These are phyloP conservation scores for Inonotus obliquus DNA, from an alignment of 1,284 basidiomycete genomes.

Conservation along the genomic window DNA sequence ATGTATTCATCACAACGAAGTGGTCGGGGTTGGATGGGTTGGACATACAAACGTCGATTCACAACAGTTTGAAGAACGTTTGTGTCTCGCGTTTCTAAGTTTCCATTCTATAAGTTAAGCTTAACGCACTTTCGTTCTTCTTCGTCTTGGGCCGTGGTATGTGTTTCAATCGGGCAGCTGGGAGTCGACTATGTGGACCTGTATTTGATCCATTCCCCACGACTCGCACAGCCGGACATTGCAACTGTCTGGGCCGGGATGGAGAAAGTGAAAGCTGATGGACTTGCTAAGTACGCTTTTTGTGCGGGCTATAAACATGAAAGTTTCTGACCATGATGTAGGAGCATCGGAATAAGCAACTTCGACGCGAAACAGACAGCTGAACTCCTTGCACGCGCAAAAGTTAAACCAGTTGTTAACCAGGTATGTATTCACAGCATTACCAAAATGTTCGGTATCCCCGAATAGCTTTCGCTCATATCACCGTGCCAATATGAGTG, in stretches of 20 bases:
- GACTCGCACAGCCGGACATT: slow-evolving; percentile 46
- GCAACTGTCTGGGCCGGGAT: slow-evolving; percentile 58
- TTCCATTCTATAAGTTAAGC: not conserved
- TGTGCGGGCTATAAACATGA: not conserved
- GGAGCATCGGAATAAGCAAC: slow-evolving; percentile 77
- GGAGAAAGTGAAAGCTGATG: slow-evolving; percentile 52
- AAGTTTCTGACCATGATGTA: slow-evolving; percentile 23
- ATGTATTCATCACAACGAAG: slow-evolving; percentile 52
- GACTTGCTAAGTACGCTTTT: slow-evolving; percentile 46
- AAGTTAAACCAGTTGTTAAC: slow-evolving; percentile 64
- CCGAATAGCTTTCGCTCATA: not conserved
- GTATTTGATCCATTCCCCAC: slow-evolving; percentile 62
- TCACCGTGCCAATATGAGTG: not conserved
- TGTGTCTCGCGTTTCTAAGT: slow-evolving; percentile 17
- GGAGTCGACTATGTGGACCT: slow-evolving; percentile 66
- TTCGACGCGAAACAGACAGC: slow-evolving; percentile 54
- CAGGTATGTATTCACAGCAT: slow-evolving; percentile 41
- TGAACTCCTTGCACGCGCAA: slow-evolving; percentile 48
- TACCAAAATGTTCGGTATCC: not conserved
- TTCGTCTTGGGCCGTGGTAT: not conserved
- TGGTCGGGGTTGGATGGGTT: slow-evolving; percentile 52
- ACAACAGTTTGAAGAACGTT: slow-evolving; percentile 55
- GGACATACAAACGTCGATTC: slow-evolving; percentile 48
- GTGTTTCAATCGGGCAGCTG: slow-evolving; percentile 35
- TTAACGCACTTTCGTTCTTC: not conserved